A percentile compares a stretch with the other conserved stretches of the same genome.
Evolutionary conservation across 805 yeast genomes (phyloP).

Genomic region (Ogataea wickerhamii): DNA sequence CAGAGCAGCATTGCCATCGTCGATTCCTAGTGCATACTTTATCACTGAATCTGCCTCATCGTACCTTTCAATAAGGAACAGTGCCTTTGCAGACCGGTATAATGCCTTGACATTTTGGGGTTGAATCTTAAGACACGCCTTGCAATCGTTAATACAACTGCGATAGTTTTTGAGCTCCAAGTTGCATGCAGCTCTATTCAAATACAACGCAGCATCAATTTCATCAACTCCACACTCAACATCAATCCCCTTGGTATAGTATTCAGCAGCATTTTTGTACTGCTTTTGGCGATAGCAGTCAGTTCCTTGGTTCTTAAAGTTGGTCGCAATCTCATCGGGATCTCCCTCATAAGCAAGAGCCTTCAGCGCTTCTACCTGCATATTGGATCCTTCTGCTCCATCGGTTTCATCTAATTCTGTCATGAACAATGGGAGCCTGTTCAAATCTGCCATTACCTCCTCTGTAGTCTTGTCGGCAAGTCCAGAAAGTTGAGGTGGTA

Average conservation of each 20-base stretch:
- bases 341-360: constrained; percentile 95
- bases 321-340: constrained; percentile 85
- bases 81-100: constrained; percentile 81
- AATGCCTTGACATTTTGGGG: constrained; percentile 79
- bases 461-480: constrained; percentile 61
- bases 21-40: constrained; percentile 61
- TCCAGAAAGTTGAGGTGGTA: constrained; percentile 81
- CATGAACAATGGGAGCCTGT: constrained; percentile 92
- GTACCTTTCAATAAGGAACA: constrained; percentile 57
- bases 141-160: constrained; percentile 82
- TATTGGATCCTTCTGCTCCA: constrained; percentile 71
- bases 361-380: constrained; percentile 79
- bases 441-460: constrained; percentile 73
- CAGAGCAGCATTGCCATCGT: constrained; percentile 56
- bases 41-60: constrained; percentile 72
- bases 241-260: constrained; percentile 76
- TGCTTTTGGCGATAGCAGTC: constrained; percentile 69
- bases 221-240: constrained; percentile 56
- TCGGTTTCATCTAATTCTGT: constrained; percentile 74
- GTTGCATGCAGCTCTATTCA: constrained; percentile 91
- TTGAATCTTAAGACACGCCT: constrained; percentile 59
- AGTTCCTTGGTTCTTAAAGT: constrained; percentile 91
- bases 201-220: constrained; percentile 59
- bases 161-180: constrained; percentile 82
- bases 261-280: constrained; percentile 72